Evolutionary conservation across 805 yeast genomes (phyloP), one percentile per base, ranked within the genome.

Genomic region (Kodamaea fukazawae): DNA sequence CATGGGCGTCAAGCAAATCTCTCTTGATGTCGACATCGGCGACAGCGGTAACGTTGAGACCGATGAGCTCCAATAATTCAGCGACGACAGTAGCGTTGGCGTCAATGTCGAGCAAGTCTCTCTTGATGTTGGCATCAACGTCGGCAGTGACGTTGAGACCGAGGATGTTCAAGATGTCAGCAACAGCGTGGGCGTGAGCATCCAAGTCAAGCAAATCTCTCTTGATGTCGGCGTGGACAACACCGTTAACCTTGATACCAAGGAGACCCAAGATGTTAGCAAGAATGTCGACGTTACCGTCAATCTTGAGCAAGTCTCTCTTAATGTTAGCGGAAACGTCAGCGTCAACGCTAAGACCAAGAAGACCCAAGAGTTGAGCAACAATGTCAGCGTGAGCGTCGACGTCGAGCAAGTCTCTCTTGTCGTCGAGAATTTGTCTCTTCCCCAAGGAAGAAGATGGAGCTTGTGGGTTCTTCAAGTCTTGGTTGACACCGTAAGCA

Each of bases 401-500:
- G 11, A 26, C 29, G 22, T 34, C 31, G 13, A 34, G 29, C 29
- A 33, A 26, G 31, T 28, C 16, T 32, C 42, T 38, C 30, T 38
- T 38, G 5, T 11, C 16, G 3, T 23, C 35, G 15, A 38, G 31
- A 14, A 32, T 14, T 25, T 41, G 38, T 41, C 45, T 41, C 45
- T 42, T 42, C n/a, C n/a, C n/a, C 23, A 20, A 20, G 39, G 34
- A 29, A 10, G 29, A 29, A 16, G 16, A 33, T n/a, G 38, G 35
- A 7, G 27, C 20, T 17, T 36, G 32, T 10, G 42, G 35, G 29
- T 29, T 23, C 12, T 31, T 20, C 40, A 38, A 38, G 34, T 36
- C 26, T 17, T 41, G 38, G 32, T 32, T 43, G 42, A 44, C 35
- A 8, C 25, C 27, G 40, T 39, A 44, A 20, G 40, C 28, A 28